These are phyloP conservation scores for Aspergillus sp. DNA, from an alignment of 2,329 filamentous ascomycete species.

Conservation along the genomic window DNA sequence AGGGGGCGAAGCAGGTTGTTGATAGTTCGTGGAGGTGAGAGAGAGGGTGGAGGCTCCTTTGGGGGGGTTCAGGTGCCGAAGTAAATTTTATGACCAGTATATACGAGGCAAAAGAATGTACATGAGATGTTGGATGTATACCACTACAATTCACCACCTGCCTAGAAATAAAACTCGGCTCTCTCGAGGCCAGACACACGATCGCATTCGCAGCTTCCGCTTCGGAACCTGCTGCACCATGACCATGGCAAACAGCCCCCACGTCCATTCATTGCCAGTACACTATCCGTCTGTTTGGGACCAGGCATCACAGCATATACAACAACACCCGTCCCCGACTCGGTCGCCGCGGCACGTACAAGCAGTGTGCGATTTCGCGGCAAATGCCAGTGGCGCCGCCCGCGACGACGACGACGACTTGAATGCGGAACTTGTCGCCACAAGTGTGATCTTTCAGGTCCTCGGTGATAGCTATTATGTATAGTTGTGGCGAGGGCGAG, in stretches of 20 bases:
- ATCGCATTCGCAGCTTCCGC: neutral
- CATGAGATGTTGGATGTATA: too few relatives aligned
- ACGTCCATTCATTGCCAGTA: neutral
- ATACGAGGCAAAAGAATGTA: too few relatives aligned
- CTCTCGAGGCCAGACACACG: neutral
- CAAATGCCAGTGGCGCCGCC: neutral
- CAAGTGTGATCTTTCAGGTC: too few relatives aligned
- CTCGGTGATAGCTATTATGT: too few relatives aligned
- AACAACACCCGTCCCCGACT: too few relatives aligned
- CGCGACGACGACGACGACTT: neutral
- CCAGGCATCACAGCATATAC: too few relatives aligned
- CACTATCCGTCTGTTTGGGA: neutral
- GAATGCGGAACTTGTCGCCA: neutral
- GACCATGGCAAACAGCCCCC: neutral
- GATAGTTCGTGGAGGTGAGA: conserved; percentile 46
- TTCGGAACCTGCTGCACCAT: neutral
- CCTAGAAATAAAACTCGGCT: neutral
- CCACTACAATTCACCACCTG: neutral
- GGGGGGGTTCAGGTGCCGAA: too few relatives aligned
- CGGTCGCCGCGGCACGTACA: too few relatives aligned
- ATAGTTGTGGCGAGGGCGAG: too few relatives aligned
- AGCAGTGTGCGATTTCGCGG: neutral
- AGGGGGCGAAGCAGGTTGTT: conserved; percentile 36
- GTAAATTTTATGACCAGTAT: too few relatives aligned
- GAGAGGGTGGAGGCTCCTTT: neutral